Percentiles rank a stretch among this genome's conserved stretches.
phyloP scores from a whole-genome alignment of 768 basidiomycete genomes.

The Trametes meyenii region DNA sequence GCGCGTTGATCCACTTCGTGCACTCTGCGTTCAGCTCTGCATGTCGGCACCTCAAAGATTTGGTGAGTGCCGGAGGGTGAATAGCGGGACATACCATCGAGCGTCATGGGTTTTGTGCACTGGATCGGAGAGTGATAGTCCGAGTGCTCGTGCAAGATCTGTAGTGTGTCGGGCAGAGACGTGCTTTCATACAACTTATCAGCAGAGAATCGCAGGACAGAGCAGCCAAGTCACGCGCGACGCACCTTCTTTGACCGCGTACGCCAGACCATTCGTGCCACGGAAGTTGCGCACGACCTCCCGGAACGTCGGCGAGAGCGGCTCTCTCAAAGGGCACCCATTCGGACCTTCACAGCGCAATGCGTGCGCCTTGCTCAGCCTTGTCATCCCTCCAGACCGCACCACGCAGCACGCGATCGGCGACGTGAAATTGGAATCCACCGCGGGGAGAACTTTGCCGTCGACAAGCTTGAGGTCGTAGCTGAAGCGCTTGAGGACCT shows the following conservation, averaged over 20 bases:
- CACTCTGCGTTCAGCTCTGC: neutral
- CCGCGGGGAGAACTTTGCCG: constrained; percentile 1
- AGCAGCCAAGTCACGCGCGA: neutral
- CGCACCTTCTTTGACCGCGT: constrained; percentile 2
- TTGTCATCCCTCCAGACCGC: neutral
- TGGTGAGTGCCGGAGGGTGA: neutral
- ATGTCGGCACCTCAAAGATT: no score
- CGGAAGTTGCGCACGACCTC: constrained; percentile 9
- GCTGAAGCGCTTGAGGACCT: constrained; percentile 1
- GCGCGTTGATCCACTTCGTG: constrained; percentile 6
- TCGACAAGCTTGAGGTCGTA: constrained; percentile 4
- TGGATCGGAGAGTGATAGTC: constrained; percentile 8
- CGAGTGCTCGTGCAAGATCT: constrained; percentile 5
- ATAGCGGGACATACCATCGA: neutral
- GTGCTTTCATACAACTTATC: neutral
- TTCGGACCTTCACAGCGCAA: constrained; percentile 1
- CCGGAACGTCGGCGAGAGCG: constrained; percentile 5
- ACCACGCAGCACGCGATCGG: neutral
- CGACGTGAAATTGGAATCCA: neutral
- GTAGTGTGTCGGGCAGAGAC: neutral
- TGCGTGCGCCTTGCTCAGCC: neutral
- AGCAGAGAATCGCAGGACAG: neutral
- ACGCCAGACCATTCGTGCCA: neutral
- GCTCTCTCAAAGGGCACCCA: constrained; percentile 2
- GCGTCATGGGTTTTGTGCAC: constrained; percentile 4